These are phyloP conservation scores for Calonectria henricotiae DNA, from an alignment of 2,329 filamentous ascomycete species.

Conservation along the genomic window DNA sequence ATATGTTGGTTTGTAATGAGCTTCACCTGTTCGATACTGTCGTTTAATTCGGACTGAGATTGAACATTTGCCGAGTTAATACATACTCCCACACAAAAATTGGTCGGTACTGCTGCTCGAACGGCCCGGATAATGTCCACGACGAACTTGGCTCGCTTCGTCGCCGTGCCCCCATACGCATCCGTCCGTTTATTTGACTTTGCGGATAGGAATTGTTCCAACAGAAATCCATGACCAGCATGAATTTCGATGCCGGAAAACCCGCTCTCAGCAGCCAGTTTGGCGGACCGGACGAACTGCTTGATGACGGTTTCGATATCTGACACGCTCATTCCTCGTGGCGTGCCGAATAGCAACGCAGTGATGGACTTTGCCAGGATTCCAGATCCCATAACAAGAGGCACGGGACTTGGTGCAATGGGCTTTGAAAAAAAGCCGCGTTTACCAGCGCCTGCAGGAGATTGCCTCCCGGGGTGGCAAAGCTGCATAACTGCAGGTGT, in stretches of 20 bases:
- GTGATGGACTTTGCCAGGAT: slow-evolving; percentile 13
- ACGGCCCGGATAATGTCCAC: slow-evolving; percentile 12
- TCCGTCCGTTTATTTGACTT: slow-evolving; percentile 18
- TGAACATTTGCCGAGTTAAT: slow-evolving; percentile 70
- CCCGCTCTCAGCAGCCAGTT: slow-evolving; percentile 3
- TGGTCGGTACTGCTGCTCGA: not conserved
- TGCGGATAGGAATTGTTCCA: slow-evolving; percentile 4
- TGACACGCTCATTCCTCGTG: not conserved
- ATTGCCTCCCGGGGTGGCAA: slow-evolving; percentile 11
- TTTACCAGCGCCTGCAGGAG: slow-evolving; percentile 1
- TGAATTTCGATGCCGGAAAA: slow-evolving; percentile 15
- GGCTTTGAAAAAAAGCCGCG: slow-evolving; percentile 15
- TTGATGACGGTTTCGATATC: slow-evolving; percentile 9
- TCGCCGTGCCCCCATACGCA: not conserved
- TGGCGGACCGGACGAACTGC: slow-evolving; percentile 18
- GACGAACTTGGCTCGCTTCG: not conserved
- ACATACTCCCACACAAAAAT: not conserved
- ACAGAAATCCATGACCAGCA: slow-evolving; percentile 11
- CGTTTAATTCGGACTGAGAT: slow-evolving; percentile 60
- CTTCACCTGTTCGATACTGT: slow-evolving; percentile 73
- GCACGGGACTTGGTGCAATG: not conserved
- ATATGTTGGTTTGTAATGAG: slow-evolving; percentile 66
- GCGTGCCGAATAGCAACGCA: not conserved
- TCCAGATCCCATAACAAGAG: slow-evolving; percentile 7
- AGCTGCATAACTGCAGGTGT: slow-evolving; percentile 9